Evolutionary conservation across 2,329 filamentous ascomycete species (phyloP).

Genomic region (Nemania abortiva): DNA sequence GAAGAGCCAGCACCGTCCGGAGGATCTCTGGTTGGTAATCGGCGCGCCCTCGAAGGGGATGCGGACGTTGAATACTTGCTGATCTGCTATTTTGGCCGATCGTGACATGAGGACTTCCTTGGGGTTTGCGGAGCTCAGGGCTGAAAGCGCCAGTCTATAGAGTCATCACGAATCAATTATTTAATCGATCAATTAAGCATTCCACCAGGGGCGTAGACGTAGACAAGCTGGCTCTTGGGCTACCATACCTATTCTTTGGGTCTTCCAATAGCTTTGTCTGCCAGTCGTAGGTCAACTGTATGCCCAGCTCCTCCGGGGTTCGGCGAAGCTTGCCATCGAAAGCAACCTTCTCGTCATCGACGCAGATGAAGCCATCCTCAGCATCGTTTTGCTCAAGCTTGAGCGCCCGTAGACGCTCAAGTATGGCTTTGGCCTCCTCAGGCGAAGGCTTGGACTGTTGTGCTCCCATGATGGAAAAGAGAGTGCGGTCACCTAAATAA

Average conservation of each 20-base stretch:
- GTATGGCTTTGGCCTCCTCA: slow-evolving; percentile 58
- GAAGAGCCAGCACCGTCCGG: slow-evolving; percentile 92
- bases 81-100: slow-evolving; percentile 73
- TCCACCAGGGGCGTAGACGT: not conserved
- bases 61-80: slow-evolving; percentile 84
- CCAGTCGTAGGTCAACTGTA: slow-evolving; percentile 67
- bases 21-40: slow-evolving; percentile 85
- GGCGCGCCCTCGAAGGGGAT: slow-evolving; percentile 85
- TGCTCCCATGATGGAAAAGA: slow-evolving; percentile 56
- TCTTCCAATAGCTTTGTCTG: slow-evolving; percentile 72
- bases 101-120: slow-evolving; percentile 74
- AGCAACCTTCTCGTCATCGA: slow-evolving; percentile 59
- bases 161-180: not conserved
- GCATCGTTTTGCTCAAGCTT: slow-evolving; percentile 56
- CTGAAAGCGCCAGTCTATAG: slow-evolving; percentile 77
- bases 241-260: slow-evolving; percentile 71
- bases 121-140: slow-evolving; percentile 76
- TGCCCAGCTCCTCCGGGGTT: slow-evolving; percentile 62
- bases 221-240: not conserved
- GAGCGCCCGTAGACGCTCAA: slow-evolving; percentile 59
- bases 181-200: not conserved
- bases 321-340: slow-evolving; percentile 41
- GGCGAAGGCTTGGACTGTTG: slow-evolving; percentile 57
- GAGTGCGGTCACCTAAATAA: not conserved
- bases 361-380: slow-evolving; percentile 63